A percentile compares a stretch with the other conserved stretches of the same genome.
These are phyloP conservation scores for Teunomyces tritomae DNA, from an alignment of 805 yeast genomes.

Conservation along the genomic window DNA sequence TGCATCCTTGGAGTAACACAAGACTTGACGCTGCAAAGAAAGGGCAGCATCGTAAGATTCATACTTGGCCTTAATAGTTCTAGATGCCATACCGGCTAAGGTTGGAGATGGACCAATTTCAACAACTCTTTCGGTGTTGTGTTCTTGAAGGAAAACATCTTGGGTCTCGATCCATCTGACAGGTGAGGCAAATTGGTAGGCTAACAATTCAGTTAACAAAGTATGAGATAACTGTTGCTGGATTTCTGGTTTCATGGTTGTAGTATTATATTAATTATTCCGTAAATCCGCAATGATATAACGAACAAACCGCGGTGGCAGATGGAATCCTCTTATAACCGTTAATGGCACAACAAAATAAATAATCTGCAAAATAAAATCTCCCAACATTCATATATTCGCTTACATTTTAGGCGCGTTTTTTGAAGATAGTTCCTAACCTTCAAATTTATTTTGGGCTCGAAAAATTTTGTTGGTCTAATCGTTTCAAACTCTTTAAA, in stretches of 20 bases:
- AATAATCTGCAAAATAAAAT: background rate
- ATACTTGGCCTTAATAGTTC: slow-evolving; percentile 92
- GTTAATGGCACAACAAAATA: slow-evolving; percentile 1
- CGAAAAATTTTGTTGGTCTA: background rate
- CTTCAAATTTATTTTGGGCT: slow-evolving; percentile 1
- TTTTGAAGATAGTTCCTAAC: background rate
- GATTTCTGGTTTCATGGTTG: slow-evolving; percentile 81
- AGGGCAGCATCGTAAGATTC: slow-evolving; percentile 98
- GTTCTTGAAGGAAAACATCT: slow-evolving; percentile 91
- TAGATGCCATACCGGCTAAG: slow-evolving; percentile 96
- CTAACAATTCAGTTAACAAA: slow-evolving; percentile 89
- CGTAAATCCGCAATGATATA: background rate
- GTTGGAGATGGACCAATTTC: slow-evolving; percentile 99
- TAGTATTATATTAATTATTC: background rate
- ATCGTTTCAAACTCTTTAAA: background rate
- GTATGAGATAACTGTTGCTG: slow-evolving; percentile 97
- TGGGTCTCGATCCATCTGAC: slow-evolving; percentile 99
- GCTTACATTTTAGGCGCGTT: background rate
- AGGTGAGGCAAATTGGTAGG: slow-evolving; percentile 98
- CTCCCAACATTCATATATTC: background rate
- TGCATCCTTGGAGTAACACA: slow-evolving; percentile 93
- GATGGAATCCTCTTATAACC: slow-evolving; percentile 1
- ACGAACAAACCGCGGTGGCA: background rate
- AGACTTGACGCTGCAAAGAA: slow-evolving; percentile 87
- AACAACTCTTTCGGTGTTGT: slow-evolving; percentile 94